A percentile compares a stretch with the other conserved stretches of the same genome.
Evolutionary conservation across 306 rosid species (phyloP).

Genomic region (Pyrus betulifolia): DNA sequence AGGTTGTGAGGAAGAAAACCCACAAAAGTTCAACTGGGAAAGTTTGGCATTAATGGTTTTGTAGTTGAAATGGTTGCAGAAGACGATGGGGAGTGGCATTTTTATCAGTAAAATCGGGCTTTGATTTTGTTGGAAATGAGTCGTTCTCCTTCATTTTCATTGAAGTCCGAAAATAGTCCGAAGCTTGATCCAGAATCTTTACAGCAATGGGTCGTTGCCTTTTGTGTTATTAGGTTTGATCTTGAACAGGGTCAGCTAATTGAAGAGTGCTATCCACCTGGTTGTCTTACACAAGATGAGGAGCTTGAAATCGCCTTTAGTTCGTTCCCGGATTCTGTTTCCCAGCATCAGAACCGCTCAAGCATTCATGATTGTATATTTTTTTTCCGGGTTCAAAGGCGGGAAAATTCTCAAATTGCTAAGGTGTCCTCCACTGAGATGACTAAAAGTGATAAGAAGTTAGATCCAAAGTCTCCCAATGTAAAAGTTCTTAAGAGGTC

Average conservation of each 20-base stretch:
- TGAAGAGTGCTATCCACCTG: slow-evolving; percentile 87
- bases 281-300: slow-evolving; percentile 62
- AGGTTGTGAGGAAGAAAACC: slow-evolving; percentile 22
- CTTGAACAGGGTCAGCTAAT: slow-evolving; percentile 92
- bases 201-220: slow-evolving; percentile 66
- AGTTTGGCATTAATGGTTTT: slow-evolving; percentile 19
- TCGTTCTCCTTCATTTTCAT: slow-evolving; percentile 65
- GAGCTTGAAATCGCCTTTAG: slow-evolving; percentile 79
- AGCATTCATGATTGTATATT: slow-evolving; percentile 83
- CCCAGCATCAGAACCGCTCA: slow-evolving; percentile 82
- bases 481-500: slow-evolving; percentile 27
- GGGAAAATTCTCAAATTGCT: slow-evolving; percentile 24
- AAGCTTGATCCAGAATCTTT: slow-evolving; percentile 65
- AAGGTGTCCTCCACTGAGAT: slow-evolving; percentile 34
- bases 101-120: slow-evolving; percentile 21
- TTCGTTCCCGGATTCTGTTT: slow-evolving; percentile 78
- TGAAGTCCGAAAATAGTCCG: slow-evolving; percentile 59
- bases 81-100: slow-evolving; percentile 21
- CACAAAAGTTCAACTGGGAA: neutral
- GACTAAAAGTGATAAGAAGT: slow-evolving; percentile 30
- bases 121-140: slow-evolving; percentile 53
- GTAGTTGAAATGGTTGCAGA: slow-evolving; percentile 21
- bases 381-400: slow-evolving; percentile 68
- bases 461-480: slow-evolving; percentile 23
- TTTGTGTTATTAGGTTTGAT: slow-evolving; percentile 79